Percentiles rank a stretch among this genome's conserved stretches.
phyloP scores from a whole-genome alignment of 257 asterid genomes.

The Penstemon newberryi region DNA sequence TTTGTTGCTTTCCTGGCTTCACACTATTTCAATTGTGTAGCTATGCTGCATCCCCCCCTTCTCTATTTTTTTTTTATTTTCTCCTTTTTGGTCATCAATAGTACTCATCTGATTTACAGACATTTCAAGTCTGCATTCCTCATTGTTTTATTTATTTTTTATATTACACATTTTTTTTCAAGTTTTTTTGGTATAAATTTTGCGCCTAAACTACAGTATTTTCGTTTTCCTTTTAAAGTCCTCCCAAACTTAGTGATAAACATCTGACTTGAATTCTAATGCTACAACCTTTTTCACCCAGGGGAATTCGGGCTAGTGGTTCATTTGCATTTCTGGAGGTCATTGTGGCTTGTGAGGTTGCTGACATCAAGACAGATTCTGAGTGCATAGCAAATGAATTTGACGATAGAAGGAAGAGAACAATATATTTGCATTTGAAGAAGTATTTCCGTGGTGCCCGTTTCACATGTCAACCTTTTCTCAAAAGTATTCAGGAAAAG shows the following conservation, averaged over 20 bases:
- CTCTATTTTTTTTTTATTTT: background rate
- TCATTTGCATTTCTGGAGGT: conserved; percentile 88
- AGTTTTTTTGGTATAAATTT: too few species aligned
- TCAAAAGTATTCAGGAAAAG: conserved; percentile 76
- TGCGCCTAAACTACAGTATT: background rate
- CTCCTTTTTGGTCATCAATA: background rate
- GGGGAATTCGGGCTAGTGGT: conserved; percentile 82
- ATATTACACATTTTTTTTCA: background rate
- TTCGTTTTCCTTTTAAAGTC: conserved; percentile 13
- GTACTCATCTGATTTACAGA: background rate
- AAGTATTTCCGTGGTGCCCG: conserved; percentile 93
- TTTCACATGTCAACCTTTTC: conserved; percentile 76
- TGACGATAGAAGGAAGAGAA: conserved; percentile 44
- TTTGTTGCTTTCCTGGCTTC: conserved; percentile 3
- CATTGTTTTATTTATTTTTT: background rate
- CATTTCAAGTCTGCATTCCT: too few species aligned
- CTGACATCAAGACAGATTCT: conserved; percentile 42
- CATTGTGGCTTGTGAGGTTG: conserved; percentile 80
- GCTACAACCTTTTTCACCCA: conserved; percentile 30
- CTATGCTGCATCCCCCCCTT: background rate
- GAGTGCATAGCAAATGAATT: conserved; percentile 42
- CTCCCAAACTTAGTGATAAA: background rate
- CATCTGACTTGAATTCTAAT: conserved; percentile 18
- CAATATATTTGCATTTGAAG: conserved; percentile 79
- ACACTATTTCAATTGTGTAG: background rate